A percentile compares a stretch with the other conserved stretches of the same genome.
These are phyloP conservation scores for Rhizoclosmatium sp. DNA, from an alignment of 192 early-diverging fungal species.

Conservation along the genomic window DNA sequence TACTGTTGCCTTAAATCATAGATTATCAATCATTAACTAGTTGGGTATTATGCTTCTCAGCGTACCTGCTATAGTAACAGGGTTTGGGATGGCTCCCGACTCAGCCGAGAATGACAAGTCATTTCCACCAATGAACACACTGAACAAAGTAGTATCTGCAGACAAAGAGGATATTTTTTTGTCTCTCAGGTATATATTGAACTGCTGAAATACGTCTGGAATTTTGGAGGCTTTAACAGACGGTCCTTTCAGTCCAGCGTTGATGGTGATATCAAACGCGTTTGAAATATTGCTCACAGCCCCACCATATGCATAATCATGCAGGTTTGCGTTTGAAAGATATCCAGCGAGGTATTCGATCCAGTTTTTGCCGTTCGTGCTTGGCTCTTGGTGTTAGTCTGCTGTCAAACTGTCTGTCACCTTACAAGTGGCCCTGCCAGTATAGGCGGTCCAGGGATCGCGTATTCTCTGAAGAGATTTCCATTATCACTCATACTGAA, in stretches of 20 bases:
- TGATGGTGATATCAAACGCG: background rate
- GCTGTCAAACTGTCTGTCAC: background rate
- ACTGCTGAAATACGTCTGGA: conserved; percentile 11
- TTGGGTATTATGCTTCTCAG: background rate
- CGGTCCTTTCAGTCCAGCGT: background rate
- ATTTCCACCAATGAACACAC: conserved; percentile 15
- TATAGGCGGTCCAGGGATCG: conserved; percentile 37
- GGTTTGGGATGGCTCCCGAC: background rate
- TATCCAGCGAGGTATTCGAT: conserved; percentile 46
- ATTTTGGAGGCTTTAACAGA: background rate
- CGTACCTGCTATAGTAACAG: background rate
- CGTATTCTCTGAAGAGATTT: conserved; percentile 40
- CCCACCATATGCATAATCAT: conserved; percentile 53
- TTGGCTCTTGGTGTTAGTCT: conserved; percentile 22
- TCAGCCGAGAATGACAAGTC: background rate
- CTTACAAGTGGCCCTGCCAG: conserved; percentile 50
- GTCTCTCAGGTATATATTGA: background rate
- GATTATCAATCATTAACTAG: no score
- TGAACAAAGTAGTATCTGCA: conserved; percentile 4
- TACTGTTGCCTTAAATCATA: background rate
- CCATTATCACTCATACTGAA: conserved; percentile 34
- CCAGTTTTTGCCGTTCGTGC: conserved; percentile 55
- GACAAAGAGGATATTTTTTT: background rate
- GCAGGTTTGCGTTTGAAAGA: conserved; percentile 18
- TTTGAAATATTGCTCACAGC: conserved; percentile 38